Conservation (phyloP, 805 yeast species). For the Hagleromyces aurorensis region DNA sequence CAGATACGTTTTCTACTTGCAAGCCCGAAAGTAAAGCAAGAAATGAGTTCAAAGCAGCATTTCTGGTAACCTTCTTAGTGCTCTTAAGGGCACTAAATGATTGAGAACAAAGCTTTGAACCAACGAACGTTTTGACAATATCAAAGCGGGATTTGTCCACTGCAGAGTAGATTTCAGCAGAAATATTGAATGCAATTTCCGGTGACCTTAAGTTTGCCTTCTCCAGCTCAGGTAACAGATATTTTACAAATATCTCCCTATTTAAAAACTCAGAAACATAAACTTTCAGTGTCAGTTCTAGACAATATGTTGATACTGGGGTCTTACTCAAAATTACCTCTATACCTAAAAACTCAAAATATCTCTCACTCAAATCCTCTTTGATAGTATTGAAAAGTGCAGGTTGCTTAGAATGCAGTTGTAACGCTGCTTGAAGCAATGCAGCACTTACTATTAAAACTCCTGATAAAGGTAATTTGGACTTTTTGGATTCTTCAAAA, state of each 20-base stretch:
- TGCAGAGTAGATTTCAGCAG: slow-evolving; percentile 39
- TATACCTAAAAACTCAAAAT: slow-evolving; percentile 29
- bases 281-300: slow-evolving; percentile 37
- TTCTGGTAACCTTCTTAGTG: slow-evolving; percentile 58
- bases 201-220: slow-evolving; percentile 74
- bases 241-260: slow-evolving; percentile 32
- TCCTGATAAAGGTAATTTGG: slow-evolving; percentile 31
- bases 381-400: slow-evolving; percentile 17
- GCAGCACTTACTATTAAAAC: slow-evolving; percentile 33
- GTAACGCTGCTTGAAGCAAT: slow-evolving; percentile 27
- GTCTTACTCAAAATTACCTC: slow-evolving; percentile 40
- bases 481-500: slow-evolving; percentile 10
- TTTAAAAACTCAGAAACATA: slow-evolving; percentile 39
- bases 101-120: slow-evolving; percentile 44
- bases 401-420: slow-evolving; percentile 16
- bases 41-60: slow-evolving; percentile 36
- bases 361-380: slow-evolving; percentile 14
- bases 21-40: slow-evolving; percentile 22
- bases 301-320: slow-evolving; percentile 34
- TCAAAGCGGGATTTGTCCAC: slow-evolving; percentile 32
- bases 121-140: slow-evolving; percentile 34
- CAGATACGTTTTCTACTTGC: slow-evolving; percentile 17
- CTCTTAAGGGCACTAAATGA: slow-evolving; percentile 55
- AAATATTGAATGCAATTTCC: slow-evolving; percentile 54
- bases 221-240: slow-evolving; percentile 55